Evolutionary conservation across 306 rosid species (phyloP).

Genomic region (Abrus pulchellus): DNA sequence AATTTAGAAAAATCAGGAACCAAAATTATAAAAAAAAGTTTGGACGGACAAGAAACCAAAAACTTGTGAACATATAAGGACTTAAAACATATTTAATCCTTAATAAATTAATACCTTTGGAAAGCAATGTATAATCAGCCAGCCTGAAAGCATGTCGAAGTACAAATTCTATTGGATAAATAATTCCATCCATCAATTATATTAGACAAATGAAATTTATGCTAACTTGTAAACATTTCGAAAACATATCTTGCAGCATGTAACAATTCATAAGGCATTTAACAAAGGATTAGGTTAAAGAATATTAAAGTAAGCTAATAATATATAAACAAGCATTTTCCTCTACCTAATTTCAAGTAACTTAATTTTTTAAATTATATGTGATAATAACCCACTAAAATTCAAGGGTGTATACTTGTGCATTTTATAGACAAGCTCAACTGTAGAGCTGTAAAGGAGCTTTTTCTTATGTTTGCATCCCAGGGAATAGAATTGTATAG

Average conservation of each 20-base stretch:
- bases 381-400: slow-evolving; percentile 23
- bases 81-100: no score
- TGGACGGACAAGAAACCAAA: no score
- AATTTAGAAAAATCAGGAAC: no score
- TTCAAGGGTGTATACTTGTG: slow-evolving; percentile 1
- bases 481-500: neutral
- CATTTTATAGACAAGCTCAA: neutral
- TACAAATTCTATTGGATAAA: slow-evolving; percentile 28
- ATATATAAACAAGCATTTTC: slow-evolving; percentile 24
- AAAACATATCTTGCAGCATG: slow-evolving; percentile 20
- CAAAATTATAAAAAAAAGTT: no score
- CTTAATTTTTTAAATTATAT: slow-evolving; percentile 16
- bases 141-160: slow-evolving; percentile 34
- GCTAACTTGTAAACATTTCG: slow-evolving; percentile 20
- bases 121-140: slow-evolving; percentile 16
- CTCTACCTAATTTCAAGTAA: slow-evolving; percentile 5
- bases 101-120: no score
- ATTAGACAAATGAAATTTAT: slow-evolving; percentile 38
- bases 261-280: slow-evolving; percentile 14
- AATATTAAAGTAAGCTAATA: neutral
- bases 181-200: slow-evolving; percentile 32
- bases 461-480: slow-evolving; percentile 14
- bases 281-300: neutral
- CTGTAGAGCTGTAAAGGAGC: neutral
- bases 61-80: no score